Percentiles rank a stretch among this genome's conserved stretches.
Evolutionary conservation across 163 green algal genomes (phyloP).

Genomic region (Chlamydomonas reinhardtii): DNA sequence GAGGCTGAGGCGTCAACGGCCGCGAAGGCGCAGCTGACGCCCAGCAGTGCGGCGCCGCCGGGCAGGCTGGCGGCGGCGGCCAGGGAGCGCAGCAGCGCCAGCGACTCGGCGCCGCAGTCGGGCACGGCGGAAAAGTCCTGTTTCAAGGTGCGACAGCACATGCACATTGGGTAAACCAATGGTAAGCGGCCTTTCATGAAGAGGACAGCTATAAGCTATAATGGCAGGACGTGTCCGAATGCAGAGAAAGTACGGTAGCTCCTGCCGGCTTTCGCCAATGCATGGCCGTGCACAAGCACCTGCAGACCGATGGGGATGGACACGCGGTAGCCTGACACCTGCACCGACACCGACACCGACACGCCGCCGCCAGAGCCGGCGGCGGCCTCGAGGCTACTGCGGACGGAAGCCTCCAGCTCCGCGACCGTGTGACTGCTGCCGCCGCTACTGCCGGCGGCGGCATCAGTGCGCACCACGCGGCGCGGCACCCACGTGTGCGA

Average conservation of each 20-base stretch:
- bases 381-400: not conserved
- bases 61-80: not conserved
- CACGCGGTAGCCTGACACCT: conserved; percentile 6
- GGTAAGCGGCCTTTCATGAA: no score
- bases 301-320: not conserved
- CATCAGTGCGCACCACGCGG: not conserved
- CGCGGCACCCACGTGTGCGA: conserved; percentile 20
- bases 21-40: no score
- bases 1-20: not conserved
- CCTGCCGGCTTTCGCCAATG: no score
- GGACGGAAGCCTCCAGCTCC: conserved; percentile 3
- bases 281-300: no score
- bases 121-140: not conserved
- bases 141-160: no score
- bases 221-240: no score
- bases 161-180: no score
- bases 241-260: no score
- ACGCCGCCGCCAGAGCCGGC: not conserved
- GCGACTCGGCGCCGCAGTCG: conserved; percentile 9
- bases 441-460: not conserved
- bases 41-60: not conserved
- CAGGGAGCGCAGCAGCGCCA: conserved; percentile 4
- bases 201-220: no score
- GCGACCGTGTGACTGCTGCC: not conserved
- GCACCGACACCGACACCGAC: not conserved